Percentiles rank a stretch among this genome's conserved stretches.
These are phyloP conservation scores for Prunus fruticosa DNA, from an alignment of 306 rosid genomes.

Conservation along the genomic window DNA sequence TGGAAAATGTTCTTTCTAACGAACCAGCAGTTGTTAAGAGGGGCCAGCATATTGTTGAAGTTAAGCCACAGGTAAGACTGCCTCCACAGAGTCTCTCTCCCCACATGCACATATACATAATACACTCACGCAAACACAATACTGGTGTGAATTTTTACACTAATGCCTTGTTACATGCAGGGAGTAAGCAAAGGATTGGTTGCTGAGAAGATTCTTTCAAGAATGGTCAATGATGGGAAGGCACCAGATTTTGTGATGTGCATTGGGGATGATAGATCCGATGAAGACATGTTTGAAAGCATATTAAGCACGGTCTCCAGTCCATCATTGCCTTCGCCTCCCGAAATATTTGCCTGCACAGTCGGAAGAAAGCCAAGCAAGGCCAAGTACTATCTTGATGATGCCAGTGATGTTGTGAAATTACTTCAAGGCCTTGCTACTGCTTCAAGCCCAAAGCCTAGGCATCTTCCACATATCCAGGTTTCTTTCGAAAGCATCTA, in stretches of 20 bases:
- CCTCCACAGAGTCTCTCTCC: background rate
- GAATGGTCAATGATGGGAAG: constrained; percentile 48
- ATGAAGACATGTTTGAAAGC: constrained; percentile 90
- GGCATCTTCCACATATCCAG: constrained; percentile 51
- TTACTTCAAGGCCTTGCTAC: constrained; percentile 66
- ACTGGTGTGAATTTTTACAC: background rate
- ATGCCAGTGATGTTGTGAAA: constrained; percentile 56
- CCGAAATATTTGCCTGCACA: constrained; percentile 77
- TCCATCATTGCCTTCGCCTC: constrained; percentile 50
- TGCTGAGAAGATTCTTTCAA: constrained; percentile 56
- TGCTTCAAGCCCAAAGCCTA: constrained; percentile 67
- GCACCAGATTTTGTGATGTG: constrained; percentile 79
- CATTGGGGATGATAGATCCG: constrained; percentile 84
- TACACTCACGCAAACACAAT: background rate
- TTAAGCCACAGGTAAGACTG: constrained; percentile 72
- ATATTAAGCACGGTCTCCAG: constrained; percentile 49
- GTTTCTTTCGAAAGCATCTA: constrained; percentile 73
- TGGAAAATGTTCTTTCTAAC: constrained; percentile 72
- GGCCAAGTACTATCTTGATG: constrained; percentile 82
- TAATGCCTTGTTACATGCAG: constrained; percentile 34
- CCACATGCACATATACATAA: background rate
- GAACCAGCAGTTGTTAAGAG: constrained; percentile 72
- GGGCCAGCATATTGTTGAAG: constrained; percentile 85
- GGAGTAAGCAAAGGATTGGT: constrained; percentile 84
- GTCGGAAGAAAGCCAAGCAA: constrained; percentile 86